Evolutionary conservation across 1,139 yeast genomes (phyloP).

Genomic region (Tardiomyces blankii): DNA sequence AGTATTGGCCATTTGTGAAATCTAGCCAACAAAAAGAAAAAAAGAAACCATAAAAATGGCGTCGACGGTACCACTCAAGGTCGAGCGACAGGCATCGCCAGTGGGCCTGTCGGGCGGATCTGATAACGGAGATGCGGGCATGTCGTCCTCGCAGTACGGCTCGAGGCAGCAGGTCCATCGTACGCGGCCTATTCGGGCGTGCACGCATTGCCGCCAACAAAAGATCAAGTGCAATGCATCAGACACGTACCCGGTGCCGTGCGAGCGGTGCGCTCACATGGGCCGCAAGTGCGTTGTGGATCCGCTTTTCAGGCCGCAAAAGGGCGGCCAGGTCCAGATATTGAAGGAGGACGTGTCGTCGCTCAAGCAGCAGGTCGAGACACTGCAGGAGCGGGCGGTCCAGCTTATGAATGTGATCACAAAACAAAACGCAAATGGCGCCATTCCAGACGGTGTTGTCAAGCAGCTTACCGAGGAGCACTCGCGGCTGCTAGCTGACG

Average conservation of each 20-base stretch:
- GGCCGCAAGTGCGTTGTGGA: slow-evolving; percentile 77
- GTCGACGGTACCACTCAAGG: neutral
- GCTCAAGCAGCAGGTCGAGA: slow-evolving; percentile 64
- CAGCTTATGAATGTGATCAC: neutral
- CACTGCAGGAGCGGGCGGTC: slow-evolving; percentile 32
- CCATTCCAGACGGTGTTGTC: neutral
- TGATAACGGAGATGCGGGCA: neutral
- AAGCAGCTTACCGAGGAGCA: neutral
- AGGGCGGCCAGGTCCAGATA: slow-evolving; percentile 75
- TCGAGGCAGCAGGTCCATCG: slow-evolving; percentile 7
- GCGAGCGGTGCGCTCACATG: slow-evolving; percentile 74
- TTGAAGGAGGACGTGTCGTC: slow-evolving; percentile 79
- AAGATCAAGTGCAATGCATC: slow-evolving; percentile 89
- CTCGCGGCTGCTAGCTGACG: neutral
- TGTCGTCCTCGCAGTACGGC: neutral
- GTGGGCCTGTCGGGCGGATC: neutral
- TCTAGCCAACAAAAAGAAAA: no score
- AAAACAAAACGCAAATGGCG: neutral
- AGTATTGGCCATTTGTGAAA: no score
- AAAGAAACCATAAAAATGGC: no score
- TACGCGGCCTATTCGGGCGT: slow-evolving; percentile 74
- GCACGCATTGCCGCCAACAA: slow-evolving; percentile 92
- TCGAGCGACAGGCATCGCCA: neutral
- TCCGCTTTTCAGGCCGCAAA: slow-evolving; percentile 83
- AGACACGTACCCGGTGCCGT: slow-evolving; percentile 71